Conservation (phyloP, 148 eudicot species). For the Pouteria glomerata region DNA sequence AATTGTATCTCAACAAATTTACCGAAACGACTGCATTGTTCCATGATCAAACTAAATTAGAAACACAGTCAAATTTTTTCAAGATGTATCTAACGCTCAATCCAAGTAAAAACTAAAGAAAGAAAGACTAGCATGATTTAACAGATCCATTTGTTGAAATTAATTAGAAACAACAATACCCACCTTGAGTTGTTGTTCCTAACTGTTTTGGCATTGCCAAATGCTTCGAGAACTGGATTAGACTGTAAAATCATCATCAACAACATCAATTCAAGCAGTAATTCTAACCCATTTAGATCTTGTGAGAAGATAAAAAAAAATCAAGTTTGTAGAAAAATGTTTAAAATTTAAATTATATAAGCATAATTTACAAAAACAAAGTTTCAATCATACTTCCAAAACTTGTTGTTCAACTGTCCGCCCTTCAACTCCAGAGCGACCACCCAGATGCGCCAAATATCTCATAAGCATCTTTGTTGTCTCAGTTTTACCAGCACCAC, state of each 20-base stretch:
- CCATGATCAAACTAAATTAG: constrained; percentile 15
- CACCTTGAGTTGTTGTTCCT: constrained; percentile 98
- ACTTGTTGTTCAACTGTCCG: constrained; percentile 99
- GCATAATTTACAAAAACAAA: constrained; percentile 9
- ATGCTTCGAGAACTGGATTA: constrained; percentile 98
- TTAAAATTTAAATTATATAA: background rate
- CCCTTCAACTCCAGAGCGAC: constrained; percentile 95
- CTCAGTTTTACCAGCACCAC: constrained; percentile 99
- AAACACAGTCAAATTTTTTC: constrained; percentile 12
- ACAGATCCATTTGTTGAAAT: constrained; percentile 1
- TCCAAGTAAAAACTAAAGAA: background rate
- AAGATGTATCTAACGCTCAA: constrained; percentile 6
- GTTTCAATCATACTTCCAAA: constrained; percentile 64
- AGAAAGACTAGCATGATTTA: background rate
- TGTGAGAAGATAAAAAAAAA: constrained; percentile 14
- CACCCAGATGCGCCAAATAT: constrained; percentile 93
- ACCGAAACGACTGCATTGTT: constrained; percentile 79
- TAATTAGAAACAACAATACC: constrained; percentile 16
- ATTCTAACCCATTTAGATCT: constrained; percentile 9
- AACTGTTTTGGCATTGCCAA: constrained; percentile 96
- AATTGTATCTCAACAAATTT: constrained; percentile 98
- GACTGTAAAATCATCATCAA: constrained; percentile 53
- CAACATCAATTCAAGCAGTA: constrained; percentile 10
- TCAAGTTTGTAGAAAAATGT: background rate
- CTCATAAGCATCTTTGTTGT: constrained; percentile 99